Evolutionary conservation across 495 filamentous ascomycete genomes (phyloP).

Genomic region (Lentithecium fluviatile): DNA sequence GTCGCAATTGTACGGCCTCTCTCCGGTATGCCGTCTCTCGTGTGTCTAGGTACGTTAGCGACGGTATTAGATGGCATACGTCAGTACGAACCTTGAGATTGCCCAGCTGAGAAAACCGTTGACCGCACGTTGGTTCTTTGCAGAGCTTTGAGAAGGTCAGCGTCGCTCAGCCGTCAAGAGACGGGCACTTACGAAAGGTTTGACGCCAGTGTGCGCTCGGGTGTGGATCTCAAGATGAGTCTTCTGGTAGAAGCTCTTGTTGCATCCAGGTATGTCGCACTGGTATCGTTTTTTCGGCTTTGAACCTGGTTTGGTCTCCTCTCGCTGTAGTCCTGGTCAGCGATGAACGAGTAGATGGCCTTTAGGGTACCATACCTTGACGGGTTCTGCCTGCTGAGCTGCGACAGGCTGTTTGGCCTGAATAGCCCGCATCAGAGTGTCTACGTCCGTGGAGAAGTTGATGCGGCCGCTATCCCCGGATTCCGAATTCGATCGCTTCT

Average conservation of each 20-base stretch:
- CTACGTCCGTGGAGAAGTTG: constrained; percentile 77
- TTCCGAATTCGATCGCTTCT: constrained; percentile 16
- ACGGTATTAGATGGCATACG: constrained; percentile 3
- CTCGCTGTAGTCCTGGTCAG: constrained; percentile 14
- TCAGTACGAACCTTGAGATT: constrained; percentile 71
- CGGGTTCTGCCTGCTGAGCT: constrained; percentile 38
- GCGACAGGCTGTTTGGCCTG: constrained; percentile 62
- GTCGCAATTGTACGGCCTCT: constrained; percentile 80
- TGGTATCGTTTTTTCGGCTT: constrained; percentile 64
- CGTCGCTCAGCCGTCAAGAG: background rate
- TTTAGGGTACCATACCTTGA: constrained; percentile 21
- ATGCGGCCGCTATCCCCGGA: constrained; percentile 36
- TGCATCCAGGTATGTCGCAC: constrained; percentile 73
- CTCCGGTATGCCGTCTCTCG: constrained; percentile 80
- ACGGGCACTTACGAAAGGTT: constrained; percentile 72
- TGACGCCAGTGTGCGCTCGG: constrained; percentile 84
- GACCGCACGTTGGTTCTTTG: constrained; percentile 70
- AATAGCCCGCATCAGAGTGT: constrained; percentile 89
- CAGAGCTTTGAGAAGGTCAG: constrained; percentile 57
- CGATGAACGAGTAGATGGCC: constrained; percentile 2
- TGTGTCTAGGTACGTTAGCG: constrained; percentile 61
- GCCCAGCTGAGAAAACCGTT: constrained; percentile 82
- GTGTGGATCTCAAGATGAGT: constrained; percentile 92
- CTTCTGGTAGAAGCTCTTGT: constrained; percentile 85
- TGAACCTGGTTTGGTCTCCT: constrained; percentile 17